These are phyloP conservation scores for Mercurialis annua DNA, from an alignment of 345 rosid genomes.

Conservation along the genomic window DNA sequence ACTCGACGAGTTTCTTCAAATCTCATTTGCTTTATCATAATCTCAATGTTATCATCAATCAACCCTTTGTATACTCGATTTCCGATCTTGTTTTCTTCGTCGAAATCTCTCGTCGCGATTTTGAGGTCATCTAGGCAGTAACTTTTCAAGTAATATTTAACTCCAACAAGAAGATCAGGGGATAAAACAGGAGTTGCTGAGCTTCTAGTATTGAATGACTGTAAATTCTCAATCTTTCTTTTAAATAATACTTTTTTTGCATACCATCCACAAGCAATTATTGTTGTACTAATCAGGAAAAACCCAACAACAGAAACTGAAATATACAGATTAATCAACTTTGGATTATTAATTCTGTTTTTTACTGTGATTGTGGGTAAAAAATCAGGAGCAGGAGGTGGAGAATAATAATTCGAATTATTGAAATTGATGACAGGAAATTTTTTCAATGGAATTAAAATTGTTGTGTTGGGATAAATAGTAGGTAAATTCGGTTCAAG, in stretches of 20 bases:
- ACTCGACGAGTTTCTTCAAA: conserved; percentile 40
- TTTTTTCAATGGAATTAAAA: conserved; percentile 40
- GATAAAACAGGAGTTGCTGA: conserved; percentile 48
- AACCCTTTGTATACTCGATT: conserved; percentile 31
- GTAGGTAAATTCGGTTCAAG: conserved; percentile 36
- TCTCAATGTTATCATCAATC: conserved; percentile 33
- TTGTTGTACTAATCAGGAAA: conserved; percentile 25
- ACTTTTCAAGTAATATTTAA: conserved; percentile 42
- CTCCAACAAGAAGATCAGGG: conserved; percentile 49
- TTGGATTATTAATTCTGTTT: conserved; percentile 13
- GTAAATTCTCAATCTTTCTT: conserved; percentile 29
- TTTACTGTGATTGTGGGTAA: conserved; percentile 35
- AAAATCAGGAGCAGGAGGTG: conserved; percentile 41
- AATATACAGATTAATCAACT: conserved; percentile 36
- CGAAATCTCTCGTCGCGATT: conserved; percentile 37
- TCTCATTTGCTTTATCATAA: conserved; percentile 48
- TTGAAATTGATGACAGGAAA: conserved; percentile 21
- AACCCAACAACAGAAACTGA: conserved; percentile 45
- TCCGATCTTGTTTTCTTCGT: conserved; percentile 38
- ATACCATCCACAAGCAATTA: conserved; percentile 33
- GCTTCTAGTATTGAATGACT: conserved; percentile 38
- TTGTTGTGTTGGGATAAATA: conserved; percentile 44
- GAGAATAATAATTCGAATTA: conserved; percentile 28
- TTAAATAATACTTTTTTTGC: conserved; percentile 25
- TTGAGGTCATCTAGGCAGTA: conserved; percentile 37